Base-by-base conservation (phyloP, 2,329 filamentous ascomycete species). In the Pyrenochaeta sp. region DNA sequence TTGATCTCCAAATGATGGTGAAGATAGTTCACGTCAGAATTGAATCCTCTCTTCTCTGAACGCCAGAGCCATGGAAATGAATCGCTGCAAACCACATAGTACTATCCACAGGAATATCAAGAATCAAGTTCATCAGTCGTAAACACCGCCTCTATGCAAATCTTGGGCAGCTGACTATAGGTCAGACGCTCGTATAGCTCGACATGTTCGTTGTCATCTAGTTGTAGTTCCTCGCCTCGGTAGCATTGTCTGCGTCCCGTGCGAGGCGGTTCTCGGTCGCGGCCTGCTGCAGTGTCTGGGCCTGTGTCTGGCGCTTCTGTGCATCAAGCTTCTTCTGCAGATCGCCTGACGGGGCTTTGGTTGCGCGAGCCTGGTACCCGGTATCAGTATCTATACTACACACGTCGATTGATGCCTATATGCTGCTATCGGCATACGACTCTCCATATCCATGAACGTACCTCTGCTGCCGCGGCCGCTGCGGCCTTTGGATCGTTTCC, bases 401-500 rank as follows among this genome's bases (percentile, higher is more conserved):
- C 3, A 19, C 23, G n/a, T 29, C 13, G 17, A 15, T 6, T 15
- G 9, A 2, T 41, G 39, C 37, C 24, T n/a, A n/a, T n/a, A n/a
- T n/a, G n/a, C n/a, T n/a, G n/a, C n/a, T 24, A 26, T 37, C 37
- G n/a, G 28, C 15, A 1, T 10, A n/a, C 6, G 35, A 42, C 23
- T 35, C 10, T n/a, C n/a, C n/a, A n/a, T n/a, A n/a, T n/a, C 32
- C 13, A 19, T 29, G 17, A 55, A 75, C 84, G 67, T 71, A 95
- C 91, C 85, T 95, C 89, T 48, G 92, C 92, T 38, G 91, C 92
- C 54, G 84, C 82, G 0, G 90, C 90, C 3, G 92, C 92, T 48
- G 84, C 88, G 41, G 77, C 79, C 45, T 86, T 80, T 22, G 90
- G 86, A 66, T 92, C 86, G 14, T 77, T 76, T 48, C 55, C 67